Conservation (phyloP, 257 asterid genomes). For the Petunia secreta region DNA sequence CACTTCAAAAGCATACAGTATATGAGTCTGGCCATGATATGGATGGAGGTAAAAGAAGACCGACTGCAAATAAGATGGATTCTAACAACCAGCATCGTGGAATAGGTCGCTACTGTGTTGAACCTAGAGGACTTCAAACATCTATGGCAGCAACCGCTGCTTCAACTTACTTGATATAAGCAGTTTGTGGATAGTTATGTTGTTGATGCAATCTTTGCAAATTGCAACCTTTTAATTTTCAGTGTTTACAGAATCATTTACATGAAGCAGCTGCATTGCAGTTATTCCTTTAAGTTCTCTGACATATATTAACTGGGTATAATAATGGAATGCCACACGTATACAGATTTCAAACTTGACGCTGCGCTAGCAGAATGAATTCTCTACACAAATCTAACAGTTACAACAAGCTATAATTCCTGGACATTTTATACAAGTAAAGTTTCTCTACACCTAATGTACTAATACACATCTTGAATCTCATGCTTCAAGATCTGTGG, state of each 20-base stretch:
- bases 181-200: slow-evolving; percentile 5
- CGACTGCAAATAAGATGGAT: slow-evolving; percentile 47
- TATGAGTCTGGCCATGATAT: slow-evolving; percentile 36
- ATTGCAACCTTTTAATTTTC: not conserved
- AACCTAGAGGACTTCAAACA: slow-evolving; percentile 35
- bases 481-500: not conserved
- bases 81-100: slow-evolving; percentile 46
- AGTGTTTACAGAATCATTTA: not conserved
- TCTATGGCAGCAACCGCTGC: slow-evolving; percentile 34
- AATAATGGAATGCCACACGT: slow-evolving; percentile 2
- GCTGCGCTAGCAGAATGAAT: not conserved
- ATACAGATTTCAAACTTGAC: slow-evolving; percentile 16
- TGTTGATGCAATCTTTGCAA: not conserved
- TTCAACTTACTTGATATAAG: slow-evolving; percentile 23
- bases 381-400: slow-evolving; percentile 9
- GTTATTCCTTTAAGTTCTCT: not conserved
- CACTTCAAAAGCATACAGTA: slow-evolving; percentile 42
- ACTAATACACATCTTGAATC: slow-evolving; percentile 4
- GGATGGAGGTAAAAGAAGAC: slow-evolving; percentile 42
- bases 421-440: not conserved
- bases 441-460: not conserved
- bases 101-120: slow-evolving; percentile 48
- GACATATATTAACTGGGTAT: not conserved
- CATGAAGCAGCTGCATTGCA: not conserved
- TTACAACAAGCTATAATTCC: not conserved